Evolutionary conservation across 2,329 filamentous ascomycete species (phyloP), one percentile per base, ranked within the genome.

Genomic region (Cladosporium sphaerospermum): DNA sequence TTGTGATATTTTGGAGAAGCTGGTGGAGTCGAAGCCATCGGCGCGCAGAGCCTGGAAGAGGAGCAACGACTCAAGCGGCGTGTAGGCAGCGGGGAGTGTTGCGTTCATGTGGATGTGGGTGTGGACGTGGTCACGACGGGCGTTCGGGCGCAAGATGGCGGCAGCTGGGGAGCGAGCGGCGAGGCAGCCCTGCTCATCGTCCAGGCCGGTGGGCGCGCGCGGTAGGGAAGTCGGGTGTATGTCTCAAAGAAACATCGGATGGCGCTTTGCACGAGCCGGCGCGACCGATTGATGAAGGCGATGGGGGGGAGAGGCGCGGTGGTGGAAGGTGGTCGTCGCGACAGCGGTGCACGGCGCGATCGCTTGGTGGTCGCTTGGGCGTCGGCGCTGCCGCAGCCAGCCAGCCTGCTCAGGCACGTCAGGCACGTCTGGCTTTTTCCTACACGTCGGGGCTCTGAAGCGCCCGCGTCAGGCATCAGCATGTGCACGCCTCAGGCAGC

Each of bases 1-100:
- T 59, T 86, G 80, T 54, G 89, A 90, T 58, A 93, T 88, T 61
- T 78, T 78, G 64, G 74, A 73, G 73, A 95, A 93, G 67, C 80
- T 82, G 57, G 77, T 69, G 49, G 82, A 74, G 60, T 83, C 79
- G 59, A 83, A 75, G 66, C 86, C 86, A 70, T 87, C 78, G 61
- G 77, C 76, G 61, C 83, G 79, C 59, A 95, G 79, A 56, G 85
- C 85, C 72, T 92, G 88, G 74, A 93, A 92, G 65, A 95, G 80
- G 61, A 93, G 81, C 57, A 95, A 79, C 66, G 85, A 87, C 79
- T 95, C 90, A 76, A 95, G 86, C 62, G 85, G 82, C 67, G 89
- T 92, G 73, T 93, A 91, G 48, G 48, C 40, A 44, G 48, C 18
- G 40, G 48, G 40, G 28, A 44, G 48, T 51, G 48, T 51, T 51